phyloP scores from a whole-genome alignment of 2,329 filamentous ascomycete genomes.

The Penicillium sp. region DNA sequence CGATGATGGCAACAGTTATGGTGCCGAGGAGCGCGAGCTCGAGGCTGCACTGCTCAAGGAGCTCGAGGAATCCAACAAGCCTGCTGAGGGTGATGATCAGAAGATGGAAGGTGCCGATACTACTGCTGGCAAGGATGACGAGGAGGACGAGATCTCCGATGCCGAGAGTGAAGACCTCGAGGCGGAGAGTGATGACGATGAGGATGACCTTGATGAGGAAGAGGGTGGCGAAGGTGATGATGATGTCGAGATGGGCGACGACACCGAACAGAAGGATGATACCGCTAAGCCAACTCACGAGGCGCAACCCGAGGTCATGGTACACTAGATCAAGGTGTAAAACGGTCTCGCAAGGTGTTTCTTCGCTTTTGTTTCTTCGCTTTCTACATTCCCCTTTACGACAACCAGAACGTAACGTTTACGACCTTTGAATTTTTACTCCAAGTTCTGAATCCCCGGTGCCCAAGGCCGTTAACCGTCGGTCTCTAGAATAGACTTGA shows the following conservation, averaged over 20 bases:
- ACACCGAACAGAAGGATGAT: constrained; percentile 43
- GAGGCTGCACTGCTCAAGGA: constrained; percentile 59
- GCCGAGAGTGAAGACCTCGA: constrained; percentile 76
- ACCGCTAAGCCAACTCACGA: constrained; percentile 32
- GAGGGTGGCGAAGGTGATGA: constrained; percentile 57
- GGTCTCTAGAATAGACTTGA: constrained; percentile 27
- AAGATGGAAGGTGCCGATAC: constrained; percentile 71
- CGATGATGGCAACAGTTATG: constrained; percentile 81
- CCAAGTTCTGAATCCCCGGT: constrained; percentile 15
- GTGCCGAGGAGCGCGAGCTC: constrained; percentile 79
- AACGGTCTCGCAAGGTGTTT: constrained; percentile 3
- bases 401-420: constrained; percentile 33
- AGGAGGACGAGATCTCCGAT: constrained; percentile 67
- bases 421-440: constrained; percentile 24
- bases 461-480: constrained; percentile 17
- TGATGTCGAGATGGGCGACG: constrained; percentile 57
- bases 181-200: constrained; percentile 69
- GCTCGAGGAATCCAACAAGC: constrained; percentile 48
- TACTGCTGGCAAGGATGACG: constrained; percentile 45
- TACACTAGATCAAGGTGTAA: constrained; percentile 35
- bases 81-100: constrained; percentile 55
- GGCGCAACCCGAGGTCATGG: constrained; percentile 46
- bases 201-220: constrained; percentile 64
- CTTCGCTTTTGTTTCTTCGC: constrained; percentile 11
- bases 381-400: constrained; percentile 27